These are phyloP conservation scores for carrot (Daucus carota) DNA, from an alignment of 129 eudicot genomes.

Conservation along the genomic window DH1_v3.0 NC_030389.2:40617001-40617500, in stretches of 20 bases:
- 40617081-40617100: constrained; percentile 25
- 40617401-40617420: constrained; percentile 29
- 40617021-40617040: constrained; percentile 20
- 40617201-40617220: constrained; percentile 54
- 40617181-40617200: constrained; percentile 67
- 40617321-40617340: constrained; percentile 22
- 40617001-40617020: constrained; percentile 2
- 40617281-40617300: neutral
- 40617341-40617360: constrained; percentile 15
- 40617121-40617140: constrained; percentile 29
- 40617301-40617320: constrained; percentile 11
- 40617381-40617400: constrained; percentile 34
- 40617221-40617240: constrained; percentile 85
- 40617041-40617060: constrained; percentile 4
- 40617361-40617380: constrained; percentile 19
- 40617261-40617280: constrained; percentile 7
- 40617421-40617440: neutral
- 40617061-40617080: constrained; percentile 14
- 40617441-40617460: constrained; percentile 1
- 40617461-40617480: constrained; percentile 9
- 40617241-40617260: constrained; percentile 51
- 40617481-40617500: constrained; percentile 79
- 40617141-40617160: constrained; percentile 36
- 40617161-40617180: constrained; percentile 37
- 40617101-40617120: constrained; percentile 37